These are phyloP conservation scores for Tylopilus cervinicoccineus DNA, from an alignment of 768 basidiomycete genomes.

Conservation along the genomic window DNA sequence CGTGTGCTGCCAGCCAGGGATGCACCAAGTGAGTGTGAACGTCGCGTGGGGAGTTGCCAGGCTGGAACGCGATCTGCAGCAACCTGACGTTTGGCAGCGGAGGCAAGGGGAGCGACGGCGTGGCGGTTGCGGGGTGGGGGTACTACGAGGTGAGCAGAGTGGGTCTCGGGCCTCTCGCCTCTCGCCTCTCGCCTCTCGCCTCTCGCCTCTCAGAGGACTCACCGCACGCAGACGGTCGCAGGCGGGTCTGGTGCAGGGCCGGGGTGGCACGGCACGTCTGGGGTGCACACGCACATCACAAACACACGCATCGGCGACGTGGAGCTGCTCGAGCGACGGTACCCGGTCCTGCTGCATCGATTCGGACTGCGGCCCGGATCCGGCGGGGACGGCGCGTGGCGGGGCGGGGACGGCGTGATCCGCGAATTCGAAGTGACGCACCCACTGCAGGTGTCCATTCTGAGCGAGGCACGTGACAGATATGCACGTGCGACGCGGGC, in stretches of 20 bases:
- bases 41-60: accelerated
- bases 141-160: slow-evolving; percentile 79
- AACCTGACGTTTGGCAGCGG: slow-evolving; percentile 89
- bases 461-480: slow-evolving; percentile 64
- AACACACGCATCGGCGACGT: slow-evolving; percentile 92
- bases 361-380: slow-evolving; percentile 73
- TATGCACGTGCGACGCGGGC: too few species aligned
- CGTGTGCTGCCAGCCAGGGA: slow-evolving; percentile 89
- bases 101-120: slow-evolving; percentile 80
- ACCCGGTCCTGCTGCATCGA: slow-evolving; percentile 84
- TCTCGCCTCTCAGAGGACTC: too few species aligned
- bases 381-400: slow-evolving; percentile 67
- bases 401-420: slow-evolving; percentile 81
- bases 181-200: too few species aligned
- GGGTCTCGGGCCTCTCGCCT: too few species aligned
- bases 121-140: slow-evolving; percentile 78
- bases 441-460: slow-evolving; percentile 80
- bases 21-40: slow-evolving; percentile 71
- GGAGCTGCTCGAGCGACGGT: slow-evolving; percentile 89
- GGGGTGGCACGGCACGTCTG: slow-evolving; percentile 86
- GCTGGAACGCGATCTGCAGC: slow-evolving; percentile 33
- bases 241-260: slow-evolving; percentile 93
- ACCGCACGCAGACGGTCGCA: slow-evolving; percentile 63
- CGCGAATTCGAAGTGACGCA: slow-evolving; percentile 82
- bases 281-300: slow-evolving; percentile 91